Conservation (phyloP, 805 yeast genomes). For the Monosporozyma aerobia region DNA sequence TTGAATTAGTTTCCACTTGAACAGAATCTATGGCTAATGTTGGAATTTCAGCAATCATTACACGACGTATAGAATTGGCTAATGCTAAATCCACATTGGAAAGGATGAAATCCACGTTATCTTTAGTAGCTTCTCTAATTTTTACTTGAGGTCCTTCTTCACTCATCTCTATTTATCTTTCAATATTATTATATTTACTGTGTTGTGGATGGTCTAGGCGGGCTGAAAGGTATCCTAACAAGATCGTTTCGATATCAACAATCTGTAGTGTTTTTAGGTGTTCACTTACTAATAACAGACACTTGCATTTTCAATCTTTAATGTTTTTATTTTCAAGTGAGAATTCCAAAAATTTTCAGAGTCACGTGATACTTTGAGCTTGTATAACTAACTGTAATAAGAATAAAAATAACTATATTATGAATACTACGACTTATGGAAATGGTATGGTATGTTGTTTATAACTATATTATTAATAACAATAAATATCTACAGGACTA, state of each 20-base stretch:
- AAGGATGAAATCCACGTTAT: slow-evolving; percentile 82
- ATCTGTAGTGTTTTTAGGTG: background rate
- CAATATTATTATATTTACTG: background rate
- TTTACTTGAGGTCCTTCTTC: slow-evolving; percentile 63
- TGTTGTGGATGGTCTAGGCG: background rate
- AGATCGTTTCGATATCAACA: background rate
- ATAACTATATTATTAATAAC: background rate
- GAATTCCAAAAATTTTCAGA: background rate
- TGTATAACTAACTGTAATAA: background rate
- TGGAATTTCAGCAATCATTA: slow-evolving; percentile 93
- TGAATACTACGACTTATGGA: background rate
- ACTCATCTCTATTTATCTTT: slow-evolving; percentile 14
- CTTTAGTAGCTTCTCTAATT: slow-evolving; percentile 76
- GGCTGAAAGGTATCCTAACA: background rate
- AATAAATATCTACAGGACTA: slow-evolving; percentile 1
- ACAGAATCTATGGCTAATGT: slow-evolving; percentile 94
- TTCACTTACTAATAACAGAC: background rate
- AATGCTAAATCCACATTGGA: slow-evolving; percentile 80
- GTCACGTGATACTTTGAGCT: background rate
- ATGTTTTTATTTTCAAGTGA: background rate
- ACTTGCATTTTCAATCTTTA: background rate
- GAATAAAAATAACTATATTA: background rate
- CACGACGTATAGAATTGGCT: slow-evolving; percentile 86
- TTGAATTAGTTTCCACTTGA: slow-evolving; percentile 84
- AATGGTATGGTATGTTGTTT: background rate